phyloP scores from a whole-genome alignment of 164 flowering plant species.

The Nymphaea colorata region DNA sequence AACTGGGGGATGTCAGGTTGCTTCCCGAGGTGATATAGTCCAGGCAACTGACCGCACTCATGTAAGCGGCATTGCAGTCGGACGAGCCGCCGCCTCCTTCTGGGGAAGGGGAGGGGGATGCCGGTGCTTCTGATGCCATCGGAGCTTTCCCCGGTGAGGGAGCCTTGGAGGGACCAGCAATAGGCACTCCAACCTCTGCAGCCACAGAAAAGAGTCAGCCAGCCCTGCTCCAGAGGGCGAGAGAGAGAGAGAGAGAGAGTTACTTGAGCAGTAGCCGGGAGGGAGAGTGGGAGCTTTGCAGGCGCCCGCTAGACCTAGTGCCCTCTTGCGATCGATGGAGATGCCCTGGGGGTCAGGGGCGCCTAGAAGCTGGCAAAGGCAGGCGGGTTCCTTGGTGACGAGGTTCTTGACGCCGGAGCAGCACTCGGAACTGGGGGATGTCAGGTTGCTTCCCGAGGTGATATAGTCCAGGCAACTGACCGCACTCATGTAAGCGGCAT shows the following conservation, averaged over 20 bases:
- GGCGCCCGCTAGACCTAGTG: too few species aligned
- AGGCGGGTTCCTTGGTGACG: background rate
- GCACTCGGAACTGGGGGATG: background rate
- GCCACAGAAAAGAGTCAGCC: too few species aligned
- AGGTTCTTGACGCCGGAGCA: background rate
- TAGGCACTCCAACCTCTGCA: too few species aligned
- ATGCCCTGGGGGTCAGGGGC: too few species aligned
- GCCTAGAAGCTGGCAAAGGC: background rate
- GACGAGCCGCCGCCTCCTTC: background rate
- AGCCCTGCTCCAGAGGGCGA: too few species aligned
- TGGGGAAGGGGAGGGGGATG: background rate
- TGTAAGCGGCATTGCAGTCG: background rate
- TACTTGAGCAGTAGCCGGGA: too few species aligned
- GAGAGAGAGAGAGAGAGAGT: too few species aligned
- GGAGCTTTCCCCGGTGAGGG: too few species aligned
- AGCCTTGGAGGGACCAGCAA: too few species aligned
- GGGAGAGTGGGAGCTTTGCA: too few species aligned
- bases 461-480: background rate
- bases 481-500: background rate
- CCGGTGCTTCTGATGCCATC: background rate
- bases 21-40: background rate
- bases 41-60: background rate
- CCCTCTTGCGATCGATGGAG: too few species aligned
- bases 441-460: background rate
- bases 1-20: background rate